Evolutionary conservation across 2,329 filamentous ascomycete species (phyloP), one percentile per base, ranked within the genome.

Genomic region (Ambrosiella cleistominuta): DNA sequence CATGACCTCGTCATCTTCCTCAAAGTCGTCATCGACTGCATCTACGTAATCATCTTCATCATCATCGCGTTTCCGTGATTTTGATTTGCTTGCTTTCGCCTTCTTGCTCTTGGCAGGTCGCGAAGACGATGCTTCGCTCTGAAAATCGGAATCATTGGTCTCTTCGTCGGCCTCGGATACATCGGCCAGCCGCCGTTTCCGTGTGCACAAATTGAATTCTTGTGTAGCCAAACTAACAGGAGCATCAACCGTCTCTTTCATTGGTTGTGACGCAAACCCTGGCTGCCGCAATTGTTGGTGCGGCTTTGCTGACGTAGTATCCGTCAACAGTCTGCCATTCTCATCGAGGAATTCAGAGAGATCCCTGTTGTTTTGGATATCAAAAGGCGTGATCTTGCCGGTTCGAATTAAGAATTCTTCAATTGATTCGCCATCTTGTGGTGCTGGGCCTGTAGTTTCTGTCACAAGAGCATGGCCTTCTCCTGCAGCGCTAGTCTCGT

Each of bases 371-470:
- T 95, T 79, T 62, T 84, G 86, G 7, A 60, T 39, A 39, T 89
- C 86, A 66, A 98, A 98, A 0, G 93, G 93, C 0, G 93, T 98
- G 64, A 98, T 97, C 71, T 97, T 97, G 61, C 93, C 93, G 0
- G 91, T 98, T 36, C 93, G 82, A 54, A 98, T 93, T 52, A 98
- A 78, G 67, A 86, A 98, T 52, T 95, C 90, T 55, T 90, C 81
- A 61, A 88, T 82, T 27, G 80, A 88, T 71, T 97, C 93, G 61
- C 86, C 86, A 4, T 61, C 60, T 37, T 60, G 54, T 15, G 57
- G 59, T 6, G 36, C 37, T 7, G 62, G 62, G 7, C 59, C 62
- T 3, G 19, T 11, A 47, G 17, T 19, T 12, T 6, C 50, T 13
- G 8, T 13, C 27, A n/a, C 51, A n/a, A 13, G 11, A 40, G 15